These are phyloP conservation scores for Psilocybe azurescens DNA, from an alignment of 768 basidiomycete species.

Conservation along the genomic window DNA sequence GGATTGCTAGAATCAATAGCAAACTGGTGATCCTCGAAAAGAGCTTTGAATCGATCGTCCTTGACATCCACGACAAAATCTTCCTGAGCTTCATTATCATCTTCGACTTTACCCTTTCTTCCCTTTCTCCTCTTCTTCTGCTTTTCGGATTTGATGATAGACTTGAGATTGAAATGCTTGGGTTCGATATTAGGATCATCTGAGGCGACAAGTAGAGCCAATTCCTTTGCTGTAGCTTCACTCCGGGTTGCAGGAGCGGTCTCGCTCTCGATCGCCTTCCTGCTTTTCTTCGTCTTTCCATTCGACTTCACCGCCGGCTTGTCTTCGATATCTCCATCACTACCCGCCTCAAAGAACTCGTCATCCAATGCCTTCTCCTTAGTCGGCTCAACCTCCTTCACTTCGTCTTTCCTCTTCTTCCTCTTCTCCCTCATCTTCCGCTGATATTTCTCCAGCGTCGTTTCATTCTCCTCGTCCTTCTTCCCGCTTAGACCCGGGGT, in stretches of 20 bases:
- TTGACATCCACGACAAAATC: slow-evolving; percentile 84
- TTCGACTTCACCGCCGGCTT: slow-evolving; percentile 16
- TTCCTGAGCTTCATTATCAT: slow-evolving; percentile 74
- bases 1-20: slow-evolving; percentile 97
- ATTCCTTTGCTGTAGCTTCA: slow-evolving; percentile 64
- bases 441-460: slow-evolving; percentile 88
- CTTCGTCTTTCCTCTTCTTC: slow-evolving; percentile 77
- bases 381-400: slow-evolving; percentile 35
- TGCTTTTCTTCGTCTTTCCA: slow-evolving; percentile 27
- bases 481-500: slow-evolving; percentile 76
- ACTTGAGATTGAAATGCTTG: slow-evolving; percentile 89
- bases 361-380: slow-evolving; percentile 47
- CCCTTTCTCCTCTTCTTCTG: slow-evolving; percentile 50
- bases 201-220: slow-evolving; percentile 64
- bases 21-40: slow-evolving; percentile 90
- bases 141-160: slow-evolving; percentile 89
- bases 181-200: slow-evolving; percentile 59
- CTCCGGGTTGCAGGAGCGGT: slow-evolving; percentile 32
- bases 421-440: slow-evolving; percentile 90
- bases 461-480: slow-evolving; percentile 71
- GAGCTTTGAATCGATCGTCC: slow-evolving; percentile 85
- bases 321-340: slow-evolving; percentile 39
- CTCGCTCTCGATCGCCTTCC: slow-evolving; percentile 21
- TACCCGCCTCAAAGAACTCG: slow-evolving; percentile 77
- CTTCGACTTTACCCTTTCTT: slow-evolving; percentile 45